phyloP scores from a whole-genome alignment of 345 rosid species.

The Acer yangbiense region DNA sequence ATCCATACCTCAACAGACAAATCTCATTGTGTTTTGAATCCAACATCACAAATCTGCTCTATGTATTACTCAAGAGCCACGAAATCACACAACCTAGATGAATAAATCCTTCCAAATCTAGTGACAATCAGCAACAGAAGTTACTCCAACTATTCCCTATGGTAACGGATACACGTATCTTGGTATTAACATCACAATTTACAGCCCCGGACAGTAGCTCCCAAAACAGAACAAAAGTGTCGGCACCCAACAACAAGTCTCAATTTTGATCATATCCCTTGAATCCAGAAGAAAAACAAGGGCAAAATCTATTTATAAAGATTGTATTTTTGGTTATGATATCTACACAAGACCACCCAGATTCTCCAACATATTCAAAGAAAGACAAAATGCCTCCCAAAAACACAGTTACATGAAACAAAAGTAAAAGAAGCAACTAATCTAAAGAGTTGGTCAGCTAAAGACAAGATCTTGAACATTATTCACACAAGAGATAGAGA shows the following conservation, averaged over 20 bases:
- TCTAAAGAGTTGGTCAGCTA: conserved; percentile 20
- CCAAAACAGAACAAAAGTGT: neutral
- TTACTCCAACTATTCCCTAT: neutral
- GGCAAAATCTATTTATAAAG: conserved; percentile 15
- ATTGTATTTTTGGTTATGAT: conserved; percentile 19
- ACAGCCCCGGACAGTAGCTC: neutral
- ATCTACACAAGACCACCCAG: conserved; percentile 15
- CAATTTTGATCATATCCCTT: neutral
- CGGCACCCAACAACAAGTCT: neutral
- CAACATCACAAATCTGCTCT: conserved; percentile 4
- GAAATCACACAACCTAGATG: neutral
- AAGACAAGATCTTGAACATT: conserved; percentile 46
- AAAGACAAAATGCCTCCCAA: neutral
- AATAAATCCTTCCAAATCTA: conserved; percentile 21
- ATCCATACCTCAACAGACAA: conserved; percentile 2
- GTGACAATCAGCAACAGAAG: neutral
- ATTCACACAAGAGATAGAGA: conserved; percentile 14
- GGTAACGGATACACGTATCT: neutral
- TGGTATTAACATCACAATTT: neutral
- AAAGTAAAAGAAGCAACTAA: conserved; percentile 10
- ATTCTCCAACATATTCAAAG: conserved; percentile 10
- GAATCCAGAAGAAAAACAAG: conserved; percentile 16
- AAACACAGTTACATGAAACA: neutral
- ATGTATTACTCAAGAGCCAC: neutral
- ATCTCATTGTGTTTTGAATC: neutral